Percentiles rank a stretch among this genome's conserved stretches.
Conservation (phyloP, 2,329 filamentous ascomycete genomes). For the Fusarium drepaniforme region DNA sequence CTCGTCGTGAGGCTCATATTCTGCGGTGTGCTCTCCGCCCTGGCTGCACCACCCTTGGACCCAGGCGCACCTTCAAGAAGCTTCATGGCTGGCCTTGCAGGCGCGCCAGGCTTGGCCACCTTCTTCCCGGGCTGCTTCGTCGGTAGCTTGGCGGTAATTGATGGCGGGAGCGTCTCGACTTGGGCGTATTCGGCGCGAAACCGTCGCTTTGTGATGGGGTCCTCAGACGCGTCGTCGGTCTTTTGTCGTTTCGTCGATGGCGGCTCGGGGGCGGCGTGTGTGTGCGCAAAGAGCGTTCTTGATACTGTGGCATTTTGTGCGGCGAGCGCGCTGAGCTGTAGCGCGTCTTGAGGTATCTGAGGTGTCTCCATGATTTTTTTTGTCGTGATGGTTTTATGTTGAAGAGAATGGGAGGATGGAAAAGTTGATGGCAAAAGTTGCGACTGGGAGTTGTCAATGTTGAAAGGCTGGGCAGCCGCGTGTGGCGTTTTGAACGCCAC, state of each 20-base stretch:
- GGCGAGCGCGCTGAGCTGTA: slow-evolving; percentile 50
- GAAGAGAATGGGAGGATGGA: slow-evolving; percentile 22
- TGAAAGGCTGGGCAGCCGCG: slow-evolving; percentile 44
- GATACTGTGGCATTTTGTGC: slow-evolving; percentile 51
- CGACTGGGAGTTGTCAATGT: slow-evolving; percentile 18
- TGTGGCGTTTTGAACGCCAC: slow-evolving; percentile 49
- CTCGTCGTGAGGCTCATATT: slow-evolving; percentile 50
- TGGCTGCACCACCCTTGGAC: slow-evolving; percentile 51
- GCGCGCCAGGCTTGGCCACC: slow-evolving; percentile 62
- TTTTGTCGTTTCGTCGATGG: slow-evolving; percentile 54
- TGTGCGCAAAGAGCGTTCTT: slow-evolving; percentile 48
- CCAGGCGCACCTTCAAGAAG: slow-evolving; percentile 53
- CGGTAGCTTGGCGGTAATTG: slow-evolving; percentile 83
- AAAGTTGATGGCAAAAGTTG: slow-evolving; percentile 38
- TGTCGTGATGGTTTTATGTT: slow-evolving; percentile 12
- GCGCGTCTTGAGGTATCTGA: slow-evolving; percentile 48
- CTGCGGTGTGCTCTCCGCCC: slow-evolving; percentile 37
- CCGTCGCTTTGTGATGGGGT: slow-evolving; percentile 57
- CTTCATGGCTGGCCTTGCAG: slow-evolving; percentile 49
- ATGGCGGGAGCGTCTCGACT: slow-evolving; percentile 81
- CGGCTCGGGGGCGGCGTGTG: slow-evolving; percentile 41
- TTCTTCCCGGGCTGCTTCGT: slow-evolving; percentile 53
- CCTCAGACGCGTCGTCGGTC: slow-evolving; percentile 50
- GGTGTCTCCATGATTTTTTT: slow-evolving; percentile 50
- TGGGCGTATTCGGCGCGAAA: slow-evolving; percentile 82